Evolutionary conservation across 2,329 filamentous ascomycete species (phyloP).

Genomic region (Neopestalotiopsis sp.): DNA sequence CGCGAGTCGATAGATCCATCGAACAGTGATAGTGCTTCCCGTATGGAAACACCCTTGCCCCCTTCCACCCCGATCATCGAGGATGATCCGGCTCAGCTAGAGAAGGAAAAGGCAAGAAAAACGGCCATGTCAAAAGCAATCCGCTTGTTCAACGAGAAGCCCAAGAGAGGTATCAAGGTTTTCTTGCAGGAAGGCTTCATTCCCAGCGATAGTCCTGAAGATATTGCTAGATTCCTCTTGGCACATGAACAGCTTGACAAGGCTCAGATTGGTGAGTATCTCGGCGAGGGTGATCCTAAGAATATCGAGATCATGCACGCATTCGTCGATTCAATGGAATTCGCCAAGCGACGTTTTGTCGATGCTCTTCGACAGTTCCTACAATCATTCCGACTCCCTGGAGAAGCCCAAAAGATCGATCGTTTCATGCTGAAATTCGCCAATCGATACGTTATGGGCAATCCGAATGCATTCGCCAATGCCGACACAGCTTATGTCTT

Average conservation of each 20-base stretch:
- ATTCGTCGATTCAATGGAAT: constrained; percentile 96
- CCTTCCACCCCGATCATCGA: constrained; percentile 75
- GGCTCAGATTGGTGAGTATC: constrained; percentile 87
- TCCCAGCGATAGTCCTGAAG: constrained; percentile 73
- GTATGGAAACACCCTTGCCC: constrained; percentile 61
- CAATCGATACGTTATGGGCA: constrained; percentile 91
- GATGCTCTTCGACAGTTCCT: constrained; percentile 90
- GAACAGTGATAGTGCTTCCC: constrained; percentile 63
- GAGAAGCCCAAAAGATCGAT: constrained; percentile 98
- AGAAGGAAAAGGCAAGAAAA: constrained; percentile 92
- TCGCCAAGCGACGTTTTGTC: constrained; percentile 87
- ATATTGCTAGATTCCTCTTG: constrained; percentile 84
- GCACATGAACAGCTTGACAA: constrained; percentile 88
- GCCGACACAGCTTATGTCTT: constrained; percentile 97
- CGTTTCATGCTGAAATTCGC: constrained; percentile 99
- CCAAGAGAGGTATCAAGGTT: constrained; percentile 88
- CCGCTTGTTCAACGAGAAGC: constrained; percentile 95
- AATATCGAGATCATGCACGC: constrained; percentile 99
- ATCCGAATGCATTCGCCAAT: constrained; percentile 96
- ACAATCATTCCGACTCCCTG: constrained; percentile 91
- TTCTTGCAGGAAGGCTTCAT: constrained; percentile 89
- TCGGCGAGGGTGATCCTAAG: constrained; percentile 90
- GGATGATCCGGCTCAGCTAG: constrained; percentile 92
- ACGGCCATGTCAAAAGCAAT: constrained; percentile 90
- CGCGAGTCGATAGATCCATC: constrained; percentile 80